Conservation (phyloP, 192 early-diverging fungal genomes). For the Linnemannia zychae region DNA sequence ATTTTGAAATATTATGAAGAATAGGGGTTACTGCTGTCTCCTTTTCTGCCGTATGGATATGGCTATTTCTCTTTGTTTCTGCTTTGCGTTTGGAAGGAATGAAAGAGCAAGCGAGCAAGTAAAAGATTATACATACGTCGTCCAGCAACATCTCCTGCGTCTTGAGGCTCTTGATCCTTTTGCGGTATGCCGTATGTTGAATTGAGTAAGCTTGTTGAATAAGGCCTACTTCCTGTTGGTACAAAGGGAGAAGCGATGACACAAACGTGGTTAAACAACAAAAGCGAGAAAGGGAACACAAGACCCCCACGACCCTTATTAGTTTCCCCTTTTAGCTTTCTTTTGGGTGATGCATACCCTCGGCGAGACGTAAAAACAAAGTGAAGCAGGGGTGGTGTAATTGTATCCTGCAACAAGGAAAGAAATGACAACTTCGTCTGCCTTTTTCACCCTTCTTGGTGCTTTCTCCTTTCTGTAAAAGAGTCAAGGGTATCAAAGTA, state of each 20-base stretch:
- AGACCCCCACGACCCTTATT: not conserved
- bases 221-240: conserved; percentile 39
- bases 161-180: conserved; percentile 51
- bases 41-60: not conserved
- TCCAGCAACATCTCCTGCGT: conserved; percentile 50
- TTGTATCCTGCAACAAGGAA: not conserved
- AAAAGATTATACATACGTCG: conserved; percentile 27
- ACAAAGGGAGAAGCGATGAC: not conserved
- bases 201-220: conserved; percentile 47
- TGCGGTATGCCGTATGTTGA: conserved; percentile 41
- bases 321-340: not conserved
- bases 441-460: not conserved
- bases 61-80: not conserved
- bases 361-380: not conserved
- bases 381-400: not conserved
- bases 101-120: not conserved
- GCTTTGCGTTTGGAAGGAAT: not conserved
- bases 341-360: not conserved
- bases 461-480: not conserved
- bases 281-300: not conserved
- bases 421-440: not conserved
- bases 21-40: not conserved
- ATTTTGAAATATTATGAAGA: not conserved
- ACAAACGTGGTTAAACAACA: not conserved
- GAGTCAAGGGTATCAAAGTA: not conserved